Base-by-base conservation (phyloP, 2,329 filamentous ascomycete genomes). In the Endoconidiophora laricicola region DNA sequence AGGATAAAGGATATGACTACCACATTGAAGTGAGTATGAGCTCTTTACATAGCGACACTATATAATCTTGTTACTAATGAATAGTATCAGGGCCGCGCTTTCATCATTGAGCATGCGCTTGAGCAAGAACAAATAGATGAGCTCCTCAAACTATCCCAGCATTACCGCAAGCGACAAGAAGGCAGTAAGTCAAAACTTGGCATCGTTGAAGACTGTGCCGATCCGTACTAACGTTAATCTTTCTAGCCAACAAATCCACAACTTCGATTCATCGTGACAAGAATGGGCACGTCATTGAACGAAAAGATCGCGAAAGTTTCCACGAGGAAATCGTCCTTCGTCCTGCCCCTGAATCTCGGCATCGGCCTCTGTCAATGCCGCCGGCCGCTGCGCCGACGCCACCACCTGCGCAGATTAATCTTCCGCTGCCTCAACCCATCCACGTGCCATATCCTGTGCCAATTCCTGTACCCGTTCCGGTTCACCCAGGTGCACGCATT, bases 121-220 rank as follows among this genome's bases (percentile, higher is more conserved):
- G 84, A 86, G 14, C 88, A 93, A 58, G 79, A 90, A 16, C 86
- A 94, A 58, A 95, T 95, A 55, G 87, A 95, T 57, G 83, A 93
- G 59, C 72, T 95, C 42, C 83, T 95, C 58, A 81, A 78, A 58
- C 70, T 87, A 46, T 93, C 86, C 63, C 83, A 87, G 59, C 78
- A 82, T 29, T 87, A 86, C 65, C 79, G 74, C 60, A 73, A 74
- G 60, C 69, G 73, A 76, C 58, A 59, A 29, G 46, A 48, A 20
- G 18, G 16, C 4, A 36, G 46, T 37, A 42, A 23, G 46, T 37
- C 10, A 16, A 2, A 22, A 10, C 40, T 20, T 18, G 16, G 16
- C 16, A 18, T 18, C 16, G 16, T 18, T 18, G 16, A 18, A 18
- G 16, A 18, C 16, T 18, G 16, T 18, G 16, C 16, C 16, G 16